Percentiles rank a stretch among this genome's conserved stretches.
These are phyloP conservation scores for Hymenoscyphus fraxineus DNA, from an alignment of 2,329 filamentous ascomycete genomes.

Conservation along the genomic window DNA sequence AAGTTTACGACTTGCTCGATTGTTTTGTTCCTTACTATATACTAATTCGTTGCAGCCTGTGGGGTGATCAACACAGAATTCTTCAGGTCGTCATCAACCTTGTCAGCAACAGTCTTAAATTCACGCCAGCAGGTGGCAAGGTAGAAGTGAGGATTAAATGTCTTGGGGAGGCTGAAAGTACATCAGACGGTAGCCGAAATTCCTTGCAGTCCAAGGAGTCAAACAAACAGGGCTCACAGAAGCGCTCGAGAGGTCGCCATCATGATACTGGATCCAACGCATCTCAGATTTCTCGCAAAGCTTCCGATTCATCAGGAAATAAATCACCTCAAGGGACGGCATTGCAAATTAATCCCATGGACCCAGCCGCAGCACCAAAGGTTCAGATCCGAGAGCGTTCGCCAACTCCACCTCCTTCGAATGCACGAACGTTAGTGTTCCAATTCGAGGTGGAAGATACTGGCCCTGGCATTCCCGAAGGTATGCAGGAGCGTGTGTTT, in stretches of 20 bases:
- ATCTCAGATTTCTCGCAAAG: conserved; percentile 46
- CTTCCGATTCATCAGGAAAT: conserved; percentile 23
- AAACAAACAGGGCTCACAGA: conserved; percentile 21
- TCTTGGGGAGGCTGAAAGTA: conserved; percentile 49
- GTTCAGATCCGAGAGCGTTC: conserved; percentile 49
- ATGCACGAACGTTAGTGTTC: conserved; percentile 66
- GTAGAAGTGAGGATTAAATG: conserved; percentile 76
- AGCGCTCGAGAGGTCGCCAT: conserved; percentile 22
- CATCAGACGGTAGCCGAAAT: conserved; percentile 27
- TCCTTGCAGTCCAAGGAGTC: conserved; percentile 30
- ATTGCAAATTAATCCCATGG: conserved; percentile 59
- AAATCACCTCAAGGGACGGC: conserved; percentile 46
- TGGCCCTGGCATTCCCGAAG: conserved; percentile 76
- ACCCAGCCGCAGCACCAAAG: conserved; percentile 37
- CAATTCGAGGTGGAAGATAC: conserved; percentile 88
- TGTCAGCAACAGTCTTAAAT: conserved; percentile 88
- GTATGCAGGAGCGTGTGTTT: conserved; percentile 79
- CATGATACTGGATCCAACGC: conserved; percentile 38
- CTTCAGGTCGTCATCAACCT: conserved; percentile 92
- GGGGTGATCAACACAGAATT: conserved; percentile 90
- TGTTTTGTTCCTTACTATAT: background rate
- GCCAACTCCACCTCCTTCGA: conserved; percentile 56
- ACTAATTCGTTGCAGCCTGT: conserved; percentile 48
- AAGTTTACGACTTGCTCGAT: conserved; percentile 8
- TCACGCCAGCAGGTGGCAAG: conserved; percentile 72